Evolutionary conservation across 306 rosid species (phyloP), one percentile per base, ranked within the genome.

Genomic region (Vigna unguiculata): DNA sequence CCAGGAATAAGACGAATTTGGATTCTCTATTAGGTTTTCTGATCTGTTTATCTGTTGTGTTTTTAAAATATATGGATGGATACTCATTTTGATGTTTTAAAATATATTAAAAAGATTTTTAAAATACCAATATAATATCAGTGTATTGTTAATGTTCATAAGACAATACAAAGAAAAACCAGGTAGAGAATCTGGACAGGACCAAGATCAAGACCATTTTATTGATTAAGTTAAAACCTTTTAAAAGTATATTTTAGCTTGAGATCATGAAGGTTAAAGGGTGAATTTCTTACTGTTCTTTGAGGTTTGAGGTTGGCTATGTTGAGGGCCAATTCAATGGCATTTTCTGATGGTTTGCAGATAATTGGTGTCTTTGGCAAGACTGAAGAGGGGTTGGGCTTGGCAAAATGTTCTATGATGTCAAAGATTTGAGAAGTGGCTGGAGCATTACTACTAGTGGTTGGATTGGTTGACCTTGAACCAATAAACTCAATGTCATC

Each of bases 331-430:
- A 71, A 77, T 77, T 92, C 97, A 60, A 90, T 88, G 77, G 97
- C 87, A 28, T 64, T 71, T 68, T 87, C 93, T 15, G 92, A 88
- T 51, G 99, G 99, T 25, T 95, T 95, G 88, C 99, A 95, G 13
- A 95, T 75, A 69, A 95, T 83, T 76, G 99, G 97, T 51, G 99
- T 84, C 82, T 90, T 90, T 65, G 99, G 99, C 79, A 95, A 81
- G 5, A 40, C 78, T 15, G 53, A 6, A 58, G 9, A 78, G 30
- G 90, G 88, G 62, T 80, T 92, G 12, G 86, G 82, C 24, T 87
- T 78, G 64, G 89, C 86, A 85, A 89, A 90, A 74, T 95, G 92
- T 10, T 78, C 85, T 21, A 91, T 81, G 80, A 95, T 92, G 87
- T 95, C 99, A 80, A 92, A 92, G 47, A 90, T 85, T 81, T 87